phyloP scores from a whole-genome alignment of 164 flowering plant genomes.

The Chloranthus sessilifolius region DNA sequence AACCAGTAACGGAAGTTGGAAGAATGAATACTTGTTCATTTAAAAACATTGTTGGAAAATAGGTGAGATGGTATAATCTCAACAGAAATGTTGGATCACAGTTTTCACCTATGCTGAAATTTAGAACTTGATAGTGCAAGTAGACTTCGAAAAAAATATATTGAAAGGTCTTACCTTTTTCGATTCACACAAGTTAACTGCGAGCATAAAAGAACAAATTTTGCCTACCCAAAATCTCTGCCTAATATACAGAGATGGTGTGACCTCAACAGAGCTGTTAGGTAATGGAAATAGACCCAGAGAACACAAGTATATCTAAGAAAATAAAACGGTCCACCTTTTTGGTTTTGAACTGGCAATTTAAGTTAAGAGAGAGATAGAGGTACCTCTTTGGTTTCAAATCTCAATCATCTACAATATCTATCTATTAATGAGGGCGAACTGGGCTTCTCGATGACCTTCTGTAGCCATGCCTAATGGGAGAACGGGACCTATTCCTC shows the following conservation, averaged over 20 bases:
- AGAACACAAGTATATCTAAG: conserved; percentile 25
- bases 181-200: too few relatives aligned
- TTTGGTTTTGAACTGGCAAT: too few relatives aligned
- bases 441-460: conserved; percentile 70
- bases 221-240: too few relatives aligned
- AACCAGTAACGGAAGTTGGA: conserved; percentile 6
- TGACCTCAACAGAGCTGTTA: conserved; percentile 65
- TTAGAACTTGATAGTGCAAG: too few relatives aligned
- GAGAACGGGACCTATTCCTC: conserved; percentile 79
- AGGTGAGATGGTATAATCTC: conserved; percentile 53
- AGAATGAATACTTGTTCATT: conserved; percentile 44
- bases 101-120: too few relatives aligned
- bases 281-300: conserved; percentile 43
- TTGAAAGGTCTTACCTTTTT: too few relatives aligned
- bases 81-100: conserved; percentile 62
- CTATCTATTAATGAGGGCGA: conserved; percentile 38
- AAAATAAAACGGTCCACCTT: too few relatives aligned
- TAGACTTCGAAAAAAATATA: too few relatives aligned
- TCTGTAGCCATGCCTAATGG: conserved; percentile 56
- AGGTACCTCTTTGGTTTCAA: conserved; percentile 58
- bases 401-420: conserved; percentile 33
- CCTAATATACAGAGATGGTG: conserved; percentile 52
- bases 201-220: too few relatives aligned
- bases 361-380: conserved; percentile 23
- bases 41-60: conserved; percentile 40